These are phyloP conservation scores for Cercospora brassicicola DNA, from an alignment of 2,329 filamentous ascomycete species.

Conservation along the genomic window DNA sequence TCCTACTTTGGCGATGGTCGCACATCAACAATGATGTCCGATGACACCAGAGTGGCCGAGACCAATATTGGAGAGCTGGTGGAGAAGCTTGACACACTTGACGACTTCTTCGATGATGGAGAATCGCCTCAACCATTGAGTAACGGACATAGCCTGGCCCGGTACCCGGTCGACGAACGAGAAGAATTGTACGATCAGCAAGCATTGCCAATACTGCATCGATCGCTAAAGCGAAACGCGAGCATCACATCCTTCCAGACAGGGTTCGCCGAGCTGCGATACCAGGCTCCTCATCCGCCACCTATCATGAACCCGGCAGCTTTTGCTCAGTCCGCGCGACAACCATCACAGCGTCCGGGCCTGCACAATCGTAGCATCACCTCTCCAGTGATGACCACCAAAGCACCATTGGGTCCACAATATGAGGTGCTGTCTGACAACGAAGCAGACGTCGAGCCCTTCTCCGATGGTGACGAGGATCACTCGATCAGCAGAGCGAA, in stretches of 20 bases:
- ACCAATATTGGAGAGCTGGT: constrained; percentile 80
- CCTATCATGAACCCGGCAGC: constrained; percentile 58
- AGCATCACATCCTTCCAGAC: constrained; percentile 79
- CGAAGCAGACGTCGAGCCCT: constrained; percentile 66
- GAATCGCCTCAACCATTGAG: constrained; percentile 20
- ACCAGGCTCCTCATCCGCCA: constrained; percentile 53
- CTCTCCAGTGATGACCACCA: constrained; percentile 63
- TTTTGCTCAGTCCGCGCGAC: constrained; percentile 42
- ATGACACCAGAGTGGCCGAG: constrained; percentile 67
- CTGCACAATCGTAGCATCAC: constrained; percentile 83
- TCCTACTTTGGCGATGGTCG: constrained; percentile 68
- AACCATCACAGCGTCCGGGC: constrained; percentile 55
- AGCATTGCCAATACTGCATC: constrained; percentile 83
- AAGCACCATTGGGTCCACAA: constrained; percentile 52
- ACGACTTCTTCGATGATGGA: constrained; percentile 56
- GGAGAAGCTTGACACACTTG: constrained; percentile 55
- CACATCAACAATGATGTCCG: constrained; percentile 89
- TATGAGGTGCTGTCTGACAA: constrained; percentile 71
- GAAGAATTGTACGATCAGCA: constrained; percentile 90
- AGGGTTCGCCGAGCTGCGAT: constrained; percentile 72
- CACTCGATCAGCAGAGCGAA: constrained; percentile 50
- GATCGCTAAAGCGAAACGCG: constrained; percentile 71
- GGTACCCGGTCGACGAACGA: constrained; percentile 51
- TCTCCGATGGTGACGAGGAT: constrained; percentile 80
- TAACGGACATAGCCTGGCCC: constrained; percentile 17